Conservation (phyloP, 139 green algal genomes). For the Volvox africanus region DNA sequence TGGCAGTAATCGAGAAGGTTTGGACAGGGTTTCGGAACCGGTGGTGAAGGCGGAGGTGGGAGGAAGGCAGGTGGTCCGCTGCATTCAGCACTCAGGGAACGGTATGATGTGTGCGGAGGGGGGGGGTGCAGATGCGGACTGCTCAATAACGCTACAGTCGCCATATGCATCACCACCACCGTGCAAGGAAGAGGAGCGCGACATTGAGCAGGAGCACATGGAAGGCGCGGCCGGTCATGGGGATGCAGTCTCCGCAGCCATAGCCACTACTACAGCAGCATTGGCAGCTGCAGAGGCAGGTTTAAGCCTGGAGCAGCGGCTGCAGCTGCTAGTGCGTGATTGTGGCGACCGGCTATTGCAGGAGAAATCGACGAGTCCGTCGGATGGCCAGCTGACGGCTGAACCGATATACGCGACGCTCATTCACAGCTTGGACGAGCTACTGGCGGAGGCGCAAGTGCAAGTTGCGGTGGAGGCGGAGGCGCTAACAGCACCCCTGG, state of each 20-base stretch:
- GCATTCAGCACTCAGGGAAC: not conserved
- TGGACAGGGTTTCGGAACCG: too few relatives aligned
- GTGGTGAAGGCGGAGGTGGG: not conserved
- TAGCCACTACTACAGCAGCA: not conserved
- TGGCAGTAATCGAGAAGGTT: too few relatives aligned
- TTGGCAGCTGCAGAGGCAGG: not conserved
- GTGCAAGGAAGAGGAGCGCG: too few relatives aligned
- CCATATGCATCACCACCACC: too few relatives aligned
- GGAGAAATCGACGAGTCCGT: not conserved
- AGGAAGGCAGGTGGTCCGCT: not conserved
- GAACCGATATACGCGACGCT: not conserved
- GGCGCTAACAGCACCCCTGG: too few relatives aligned
- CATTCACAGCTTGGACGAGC: not conserved
- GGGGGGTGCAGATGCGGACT: too few relatives aligned
- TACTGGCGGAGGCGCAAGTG: not conserved
- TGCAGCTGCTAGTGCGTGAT: conserved; percentile 3
- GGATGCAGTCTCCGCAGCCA: not conserved
- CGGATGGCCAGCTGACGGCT: not conserved
- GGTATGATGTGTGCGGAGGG: too few relatives aligned
- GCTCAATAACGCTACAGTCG: too few relatives aligned
- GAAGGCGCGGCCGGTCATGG: not conserved
- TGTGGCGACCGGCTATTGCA: not conserved
- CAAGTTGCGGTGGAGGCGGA: not conserved
- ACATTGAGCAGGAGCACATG: too few relatives aligned
- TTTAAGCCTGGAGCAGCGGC: not conserved